Evolutionary conservation across 2,329 filamentous ascomycete genomes (phyloP), one percentile per base, ranked within the genome.

Genomic region (Venturia carpophila): DNA sequence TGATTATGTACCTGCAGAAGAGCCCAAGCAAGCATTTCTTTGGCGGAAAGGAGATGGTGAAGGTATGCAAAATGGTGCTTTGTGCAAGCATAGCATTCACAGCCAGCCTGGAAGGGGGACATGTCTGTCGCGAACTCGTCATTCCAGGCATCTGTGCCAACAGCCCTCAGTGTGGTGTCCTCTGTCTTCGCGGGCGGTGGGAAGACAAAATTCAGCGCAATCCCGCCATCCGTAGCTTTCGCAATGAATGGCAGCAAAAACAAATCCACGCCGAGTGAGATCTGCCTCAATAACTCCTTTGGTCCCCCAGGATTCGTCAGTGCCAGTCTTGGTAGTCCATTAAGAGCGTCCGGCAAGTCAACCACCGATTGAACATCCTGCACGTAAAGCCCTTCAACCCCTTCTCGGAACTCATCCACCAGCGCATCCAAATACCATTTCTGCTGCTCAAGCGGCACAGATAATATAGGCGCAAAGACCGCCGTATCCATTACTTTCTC

Each of bases 1-100:
- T 95, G 87, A 74, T 99, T 99, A 77, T 99, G 94, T 3, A 96
- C 83, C 74, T 97, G 93, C 9, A 99, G 81, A 9, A 99, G 81
- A 0, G 88, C 90, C 94, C 94, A 99, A 30, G 89, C 93, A 5
- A 97, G 85, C 94, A 99, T 97, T 76, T 99, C 94, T 72, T 92
- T 95, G 0, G 94, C 92, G 60, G 85, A 82, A 6, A 99, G 84
- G 0, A 97, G 82, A 75, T 99, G 94, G 69, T 92, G 88, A 43
- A 99, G 73, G 75, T 90, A 99, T 0, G 94, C 93, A 62, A 88
- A 82, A 75, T 96, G 91, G 75, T 97, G 93, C 21, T 83, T 84
- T 1, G 80, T 84, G 79, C 94, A 99, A 27, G 91, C 81, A 74
- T 96, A 93, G 80, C 94, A 99, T 62, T 77, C 70, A 75, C 94